phyloP scores from a whole-genome alignment of 139 green algal species.

The Coelastrella sp. region DNA sequence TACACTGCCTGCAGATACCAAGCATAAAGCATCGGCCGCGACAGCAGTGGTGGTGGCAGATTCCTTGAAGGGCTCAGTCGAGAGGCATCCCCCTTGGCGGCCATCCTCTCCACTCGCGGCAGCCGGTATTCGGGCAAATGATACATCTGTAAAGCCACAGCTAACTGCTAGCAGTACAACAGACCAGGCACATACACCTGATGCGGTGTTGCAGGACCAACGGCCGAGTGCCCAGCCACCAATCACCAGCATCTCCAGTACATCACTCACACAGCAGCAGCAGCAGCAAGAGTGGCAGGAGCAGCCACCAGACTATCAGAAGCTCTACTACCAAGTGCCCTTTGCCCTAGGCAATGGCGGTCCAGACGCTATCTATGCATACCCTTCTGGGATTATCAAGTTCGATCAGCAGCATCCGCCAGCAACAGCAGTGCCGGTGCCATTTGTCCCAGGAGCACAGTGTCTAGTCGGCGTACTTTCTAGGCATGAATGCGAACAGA shows the following conservation, averaged over 20 bases:
- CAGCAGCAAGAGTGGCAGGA: constrained; percentile 32
- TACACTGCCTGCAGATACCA: constrained; percentile 4
- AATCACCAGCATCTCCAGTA: not conserved
- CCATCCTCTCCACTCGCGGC: not conserved
- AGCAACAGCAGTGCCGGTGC: constrained; percentile 25
- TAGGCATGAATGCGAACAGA: constrained; percentile 34
- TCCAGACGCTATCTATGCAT: constrained; percentile 38
- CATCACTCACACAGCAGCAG: not conserved
- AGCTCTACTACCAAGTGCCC: constrained; percentile 31
- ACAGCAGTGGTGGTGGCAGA: constrained; percentile 1
- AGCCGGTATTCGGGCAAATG: too few relatives aligned
- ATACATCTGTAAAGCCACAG: too few relatives aligned
- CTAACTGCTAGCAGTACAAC: not conserved
- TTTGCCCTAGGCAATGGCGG: constrained; percentile 31
- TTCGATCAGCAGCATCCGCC: constrained; percentile 11
- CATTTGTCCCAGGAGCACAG: constrained; percentile 45
- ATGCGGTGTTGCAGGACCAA: not conserved
- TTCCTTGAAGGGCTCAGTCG: constrained; percentile 2
- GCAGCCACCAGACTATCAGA: not conserved
- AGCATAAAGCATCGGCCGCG: constrained; percentile 13
- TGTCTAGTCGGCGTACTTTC: constrained; percentile 32
- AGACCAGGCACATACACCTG: not conserved
- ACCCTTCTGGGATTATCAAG: not conserved
- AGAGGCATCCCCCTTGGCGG: constrained; percentile 2
- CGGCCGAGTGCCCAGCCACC: too few relatives aligned